Evolutionary conservation across 1,139 yeast genomes (phyloP).

Genomic region (Blastobotrys malaysiensis): DNA sequence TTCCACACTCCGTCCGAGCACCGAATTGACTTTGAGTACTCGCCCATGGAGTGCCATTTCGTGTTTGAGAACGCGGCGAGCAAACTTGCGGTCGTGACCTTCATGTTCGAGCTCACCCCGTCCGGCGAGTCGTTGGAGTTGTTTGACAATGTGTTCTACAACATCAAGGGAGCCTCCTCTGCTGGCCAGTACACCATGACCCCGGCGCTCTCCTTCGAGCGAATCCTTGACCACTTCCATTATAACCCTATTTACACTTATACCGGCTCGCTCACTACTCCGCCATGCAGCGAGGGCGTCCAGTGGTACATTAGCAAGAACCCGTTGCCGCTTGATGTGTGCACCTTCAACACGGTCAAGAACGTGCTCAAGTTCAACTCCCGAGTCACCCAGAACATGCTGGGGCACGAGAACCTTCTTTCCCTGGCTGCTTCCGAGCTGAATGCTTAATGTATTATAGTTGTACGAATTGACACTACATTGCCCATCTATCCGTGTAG

Average conservation of each 20-base stretch:
- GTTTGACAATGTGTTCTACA: constrained; percentile 4
- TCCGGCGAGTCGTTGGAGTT: neutral
- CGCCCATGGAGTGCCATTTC: constrained; percentile 10
- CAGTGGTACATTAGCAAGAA: constrained; percentile 6
- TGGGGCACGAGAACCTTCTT: constrained; percentile 1
- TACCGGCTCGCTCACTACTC: constrained; percentile 10
- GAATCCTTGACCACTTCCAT: neutral
- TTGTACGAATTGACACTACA: too few relatives aligned
- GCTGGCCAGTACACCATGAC: constrained; percentile 4
- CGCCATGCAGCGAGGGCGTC: constrained; percentile 11
- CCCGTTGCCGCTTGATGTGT: constrained; percentile 3
- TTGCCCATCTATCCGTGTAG: too few relatives aligned
- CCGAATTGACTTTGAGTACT: constrained; percentile 6
- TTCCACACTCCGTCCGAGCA: constrained; percentile 13
- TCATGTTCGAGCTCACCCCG: constrained; percentile 6
- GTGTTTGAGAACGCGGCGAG: constrained; percentile 3
- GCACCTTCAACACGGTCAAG: constrained; percentile 4
- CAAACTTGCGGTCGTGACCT: constrained; percentile 5
- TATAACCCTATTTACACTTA: constrained; percentile 4
- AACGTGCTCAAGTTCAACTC: constrained; percentile 6
- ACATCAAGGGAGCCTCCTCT: neutral
- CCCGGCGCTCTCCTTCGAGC: constrained; percentile 2
- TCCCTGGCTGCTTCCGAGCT: neutral
- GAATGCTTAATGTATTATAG: constrained; percentile 2
- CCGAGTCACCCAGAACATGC: constrained; percentile 7